Conservation (phyloP, 306 rosid genomes). For the Nissolia schottii region DNA sequence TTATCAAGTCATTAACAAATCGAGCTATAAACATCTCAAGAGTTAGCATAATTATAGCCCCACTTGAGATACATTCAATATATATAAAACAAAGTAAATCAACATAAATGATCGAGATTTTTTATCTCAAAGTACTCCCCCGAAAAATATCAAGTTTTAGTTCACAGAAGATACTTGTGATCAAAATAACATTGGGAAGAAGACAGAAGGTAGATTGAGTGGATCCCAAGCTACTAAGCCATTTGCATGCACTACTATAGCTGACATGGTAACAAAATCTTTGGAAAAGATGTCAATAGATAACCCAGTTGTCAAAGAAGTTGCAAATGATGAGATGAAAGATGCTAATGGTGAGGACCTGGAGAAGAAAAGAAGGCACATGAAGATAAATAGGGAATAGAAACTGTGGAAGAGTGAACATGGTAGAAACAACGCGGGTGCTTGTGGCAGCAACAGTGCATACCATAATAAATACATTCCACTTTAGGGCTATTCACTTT, state of each 20-base stretch:
- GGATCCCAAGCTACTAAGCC: not conserved
- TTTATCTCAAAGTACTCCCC: no score
- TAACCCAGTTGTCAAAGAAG: not conserved
- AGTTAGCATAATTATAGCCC: no score
- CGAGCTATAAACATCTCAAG: no score
- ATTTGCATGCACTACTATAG: not conserved
- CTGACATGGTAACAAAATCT: slow-evolving; percentile 3
- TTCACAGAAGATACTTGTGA: slow-evolving; percentile 11
- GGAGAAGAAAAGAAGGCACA: slow-evolving; percentile 5
- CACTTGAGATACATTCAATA: no score
- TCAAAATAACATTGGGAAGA: slow-evolving; percentile 12
- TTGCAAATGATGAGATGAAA: not conserved
- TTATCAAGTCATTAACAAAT: no score
- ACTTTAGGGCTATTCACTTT: not conserved
- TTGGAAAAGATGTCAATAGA: slow-evolving; percentile 14
- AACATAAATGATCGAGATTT: no score
- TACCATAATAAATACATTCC: slow-evolving; percentile 7
- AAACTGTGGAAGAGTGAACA: slow-evolving; percentile 23
- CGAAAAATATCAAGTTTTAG: no score
- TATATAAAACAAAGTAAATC: no score
- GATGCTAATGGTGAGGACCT: slow-evolving; percentile 2
- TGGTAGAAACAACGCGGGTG: not conserved
- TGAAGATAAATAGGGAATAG: not conserved
- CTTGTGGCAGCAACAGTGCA: slow-evolving; percentile 2
- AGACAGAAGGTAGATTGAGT: not conserved